phyloP scores from a whole-genome alignment of 345 rosid genomes.

The Carallia brachiata region DNA sequence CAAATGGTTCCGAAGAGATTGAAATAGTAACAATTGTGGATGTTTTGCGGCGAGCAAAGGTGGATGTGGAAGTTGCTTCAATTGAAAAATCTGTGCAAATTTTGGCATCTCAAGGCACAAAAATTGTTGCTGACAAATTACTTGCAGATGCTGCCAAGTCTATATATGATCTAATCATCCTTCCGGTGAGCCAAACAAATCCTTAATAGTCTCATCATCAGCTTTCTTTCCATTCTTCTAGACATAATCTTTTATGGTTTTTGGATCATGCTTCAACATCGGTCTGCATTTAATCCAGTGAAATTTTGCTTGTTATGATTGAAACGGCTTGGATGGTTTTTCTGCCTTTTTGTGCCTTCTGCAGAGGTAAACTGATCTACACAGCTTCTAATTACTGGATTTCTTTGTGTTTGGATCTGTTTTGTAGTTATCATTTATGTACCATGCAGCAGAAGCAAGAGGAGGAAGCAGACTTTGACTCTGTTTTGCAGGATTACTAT shows the following conservation, averaged over 20 bases:
- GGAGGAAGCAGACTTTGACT: no score
- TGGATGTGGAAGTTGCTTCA: slow-evolving; percentile 80
- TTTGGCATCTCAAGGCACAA: slow-evolving; percentile 65
- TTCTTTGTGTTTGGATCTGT: neutral
- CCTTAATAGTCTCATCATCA: neutral
- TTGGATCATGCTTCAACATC: no score
- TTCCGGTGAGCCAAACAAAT: slow-evolving; percentile 55
- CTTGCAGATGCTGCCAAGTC: slow-evolving; percentile 55
- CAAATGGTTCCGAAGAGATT: slow-evolving; percentile 81
- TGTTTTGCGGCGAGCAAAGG: slow-evolving; percentile 77
- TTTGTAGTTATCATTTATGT: neutral
- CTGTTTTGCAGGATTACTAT: no score
- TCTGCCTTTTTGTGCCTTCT: no score
- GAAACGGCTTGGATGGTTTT: no score
- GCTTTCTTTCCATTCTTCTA: slow-evolving; percentile 14
- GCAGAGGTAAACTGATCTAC: neutral
- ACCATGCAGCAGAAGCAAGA: no score
- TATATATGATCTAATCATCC: slow-evolving; percentile 68
- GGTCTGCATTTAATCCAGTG: no score
- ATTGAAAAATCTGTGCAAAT: slow-evolving; percentile 61
- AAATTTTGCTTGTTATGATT: no score
- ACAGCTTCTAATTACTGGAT: slow-evolving; percentile 1
- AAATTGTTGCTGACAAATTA: slow-evolving; percentile 72
- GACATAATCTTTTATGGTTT: neutral
- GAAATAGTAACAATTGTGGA: slow-evolving; percentile 70